Percentiles rank a stretch among this genome's conserved stretches.
These are phyloP conservation scores for Aspergillus phoenicis DNA, from an alignment of 2,329 filamentous ascomycete species.

Conservation along the genomic window DNA sequence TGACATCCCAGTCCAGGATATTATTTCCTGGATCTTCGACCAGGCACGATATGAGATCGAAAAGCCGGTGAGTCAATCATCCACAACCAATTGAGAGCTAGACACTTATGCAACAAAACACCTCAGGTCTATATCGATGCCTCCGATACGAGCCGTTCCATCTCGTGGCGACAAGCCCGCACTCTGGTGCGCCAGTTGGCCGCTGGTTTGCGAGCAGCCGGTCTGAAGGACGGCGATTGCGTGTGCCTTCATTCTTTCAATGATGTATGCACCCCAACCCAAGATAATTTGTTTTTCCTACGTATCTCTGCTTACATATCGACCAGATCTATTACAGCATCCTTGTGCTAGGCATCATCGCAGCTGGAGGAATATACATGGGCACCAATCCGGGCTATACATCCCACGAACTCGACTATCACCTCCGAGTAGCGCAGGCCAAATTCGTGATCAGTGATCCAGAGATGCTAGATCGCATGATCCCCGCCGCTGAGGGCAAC, in stretches of 20 bases:
- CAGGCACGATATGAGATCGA: background rate
- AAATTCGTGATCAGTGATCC: slow-evolving; percentile 12
- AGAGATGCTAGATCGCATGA: background rate
- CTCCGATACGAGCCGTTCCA: background rate
- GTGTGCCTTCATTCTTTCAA: slow-evolving; percentile 19
- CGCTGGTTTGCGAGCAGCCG: background rate
- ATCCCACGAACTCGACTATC: slow-evolving; percentile 21
- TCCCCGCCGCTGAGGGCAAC: slow-evolving; percentile 9
- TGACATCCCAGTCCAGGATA: background rate
- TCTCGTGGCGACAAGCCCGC: background rate
- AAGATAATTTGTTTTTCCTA: too few relatives aligned
- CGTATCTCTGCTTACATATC: too few relatives aligned
- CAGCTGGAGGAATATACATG: slow-evolving; percentile 27
- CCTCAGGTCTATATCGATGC: background rate
- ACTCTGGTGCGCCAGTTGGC: background rate
- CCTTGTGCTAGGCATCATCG: slow-evolving; percentile 22
- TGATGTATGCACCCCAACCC: background rate
- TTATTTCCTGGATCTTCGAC: background rate
- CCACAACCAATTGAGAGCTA: background rate
- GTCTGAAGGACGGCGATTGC: slow-evolving; percentile 17
- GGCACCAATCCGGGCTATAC: slow-evolving; percentile 29
- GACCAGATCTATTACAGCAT: slow-evolving; percentile 9
- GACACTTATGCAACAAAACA: background rate
- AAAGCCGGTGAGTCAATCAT: background rate
- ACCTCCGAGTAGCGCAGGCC: slow-evolving; percentile 5